Conservation (phyloP, 2,329 filamentous ascomycete species). For the Didymella sp. region DNA sequence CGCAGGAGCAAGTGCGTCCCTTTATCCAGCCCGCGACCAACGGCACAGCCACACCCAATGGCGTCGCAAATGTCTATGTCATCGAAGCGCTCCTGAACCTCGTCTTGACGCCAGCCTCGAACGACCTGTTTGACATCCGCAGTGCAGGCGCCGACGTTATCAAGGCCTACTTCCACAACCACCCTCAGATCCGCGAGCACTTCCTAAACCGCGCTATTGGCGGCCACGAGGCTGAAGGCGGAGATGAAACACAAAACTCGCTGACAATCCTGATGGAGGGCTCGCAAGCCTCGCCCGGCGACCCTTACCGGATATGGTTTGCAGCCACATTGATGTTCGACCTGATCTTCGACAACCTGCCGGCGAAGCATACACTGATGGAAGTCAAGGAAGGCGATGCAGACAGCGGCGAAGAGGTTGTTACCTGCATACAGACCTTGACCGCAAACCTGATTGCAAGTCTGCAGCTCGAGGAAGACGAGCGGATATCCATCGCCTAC, state of each 20-base stretch:
- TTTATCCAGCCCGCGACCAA: slow-evolving; percentile 57
- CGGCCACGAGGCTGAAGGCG: slow-evolving; percentile 78
- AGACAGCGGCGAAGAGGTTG: slow-evolving; percentile 87
- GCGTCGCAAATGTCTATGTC: slow-evolving; percentile 75
- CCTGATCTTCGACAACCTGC: slow-evolving; percentile 77
- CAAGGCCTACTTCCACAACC: slow-evolving; percentile 87
- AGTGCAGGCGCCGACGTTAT: slow-evolving; percentile 88
- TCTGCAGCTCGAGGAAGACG: slow-evolving; percentile 77
- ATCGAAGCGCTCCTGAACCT: slow-evolving; percentile 92
- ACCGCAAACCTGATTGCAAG: slow-evolving; percentile 84
- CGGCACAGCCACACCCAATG: slow-evolving; percentile 55
- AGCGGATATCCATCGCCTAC: slow-evolving; percentile 81
- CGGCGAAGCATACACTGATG: slow-evolving; percentile 81
- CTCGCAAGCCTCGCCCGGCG: slow-evolving; percentile 65
- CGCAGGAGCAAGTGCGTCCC: slow-evolving; percentile 78
- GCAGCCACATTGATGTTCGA: slow-evolving; percentile 87
- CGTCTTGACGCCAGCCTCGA: slow-evolving; percentile 71
- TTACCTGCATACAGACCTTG: slow-evolving; percentile 90
- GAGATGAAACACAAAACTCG: slow-evolving; percentile 87
- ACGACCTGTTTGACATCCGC: slow-evolving; percentile 77
- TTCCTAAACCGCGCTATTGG: slow-evolving; percentile 89
- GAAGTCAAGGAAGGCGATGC: slow-evolving; percentile 87
- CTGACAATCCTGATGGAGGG: slow-evolving; percentile 80
- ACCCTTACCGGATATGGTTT: slow-evolving; percentile 91
- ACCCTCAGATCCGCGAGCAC: slow-evolving; percentile 80